Conservation (phyloP, 495 filamentous ascomycete species). For the Aspergillus ellipticus region DNA sequence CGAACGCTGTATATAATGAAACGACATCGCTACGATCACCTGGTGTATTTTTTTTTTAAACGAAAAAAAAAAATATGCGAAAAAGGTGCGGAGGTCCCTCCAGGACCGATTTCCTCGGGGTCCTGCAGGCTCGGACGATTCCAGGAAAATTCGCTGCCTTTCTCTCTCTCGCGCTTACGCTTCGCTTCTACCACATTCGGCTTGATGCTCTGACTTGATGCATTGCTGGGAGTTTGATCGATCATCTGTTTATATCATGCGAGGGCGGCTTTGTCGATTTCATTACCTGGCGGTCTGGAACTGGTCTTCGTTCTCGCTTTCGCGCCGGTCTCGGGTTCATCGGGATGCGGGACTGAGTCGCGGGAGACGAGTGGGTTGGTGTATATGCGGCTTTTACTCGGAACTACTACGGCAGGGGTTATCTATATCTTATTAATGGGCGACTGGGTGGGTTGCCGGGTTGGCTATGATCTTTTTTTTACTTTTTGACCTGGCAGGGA, state of each 20-base stretch:
- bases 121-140: slow-evolving; percentile 25
- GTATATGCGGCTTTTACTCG: neutral
- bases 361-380: neutral
- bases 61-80: neutral
- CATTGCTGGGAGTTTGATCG: slow-evolving; percentile 37
- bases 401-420: neutral
- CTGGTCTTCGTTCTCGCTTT: slow-evolving; percentile 4
- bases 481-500: neutral
- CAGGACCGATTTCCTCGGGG: slow-evolving; percentile 10
- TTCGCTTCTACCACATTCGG: slow-evolving; percentile 12
- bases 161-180: slow-evolving; percentile 5
- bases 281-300: slow-evolving; percentile 10
- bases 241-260: slow-evolving; percentile 18
- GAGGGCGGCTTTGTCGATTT: slow-evolving; percentile 25
- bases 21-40: neutral
- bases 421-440: neutral
- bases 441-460: neutral
- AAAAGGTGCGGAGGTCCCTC: slow-evolving; percentile 2
- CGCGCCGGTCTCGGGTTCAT: neutral
- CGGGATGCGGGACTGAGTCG: neutral
- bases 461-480: slow-evolving; percentile 2
- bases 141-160: slow-evolving; percentile 6
- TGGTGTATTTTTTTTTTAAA: too few relatives aligned
- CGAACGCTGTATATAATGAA: slow-evolving; percentile 18
- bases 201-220: slow-evolving; percentile 24